phyloP scores from a whole-genome alignment of 2,329 filamentous ascomycete genomes.

The Colletotrichum tropicale region DNA sequence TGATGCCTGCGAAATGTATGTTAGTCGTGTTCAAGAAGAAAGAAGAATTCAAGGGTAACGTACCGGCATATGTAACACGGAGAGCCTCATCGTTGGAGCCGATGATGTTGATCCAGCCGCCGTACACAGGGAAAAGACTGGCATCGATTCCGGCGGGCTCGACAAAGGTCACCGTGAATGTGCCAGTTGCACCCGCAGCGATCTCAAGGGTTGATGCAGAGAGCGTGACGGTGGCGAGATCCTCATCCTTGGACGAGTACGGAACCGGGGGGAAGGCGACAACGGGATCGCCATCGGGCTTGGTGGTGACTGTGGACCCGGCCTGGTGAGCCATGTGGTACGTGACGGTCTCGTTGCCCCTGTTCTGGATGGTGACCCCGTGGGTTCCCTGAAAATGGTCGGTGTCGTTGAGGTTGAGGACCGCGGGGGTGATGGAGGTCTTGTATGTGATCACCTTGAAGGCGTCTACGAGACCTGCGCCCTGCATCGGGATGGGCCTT shows the following conservation, averaged over 20 bases:
- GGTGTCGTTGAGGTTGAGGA: conserved; percentile 68
- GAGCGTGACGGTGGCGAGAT: conserved; percentile 46
- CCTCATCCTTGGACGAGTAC: conserved; percentile 29
- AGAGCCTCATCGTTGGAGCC: conserved; percentile 27
- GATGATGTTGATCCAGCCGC: conserved; percentile 27
- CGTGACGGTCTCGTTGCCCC: conserved; percentile 47
- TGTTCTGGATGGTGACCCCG: conserved; percentile 61
- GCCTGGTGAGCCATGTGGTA: conserved; percentile 56
- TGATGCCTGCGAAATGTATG: conserved; percentile 23
- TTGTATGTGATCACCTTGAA: conserved; percentile 42
- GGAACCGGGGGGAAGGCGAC: conserved; percentile 45
- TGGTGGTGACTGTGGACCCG: conserved; percentile 58
- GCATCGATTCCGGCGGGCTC: conserved; percentile 25
- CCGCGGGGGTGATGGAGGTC: conserved; percentile 45
- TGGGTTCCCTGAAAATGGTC: conserved; percentile 53
- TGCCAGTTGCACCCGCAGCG: conserved; percentile 41
- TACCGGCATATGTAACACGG: conserved; percentile 25
- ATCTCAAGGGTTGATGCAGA: conserved; percentile 47
- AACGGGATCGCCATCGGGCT: conserved; percentile 30
- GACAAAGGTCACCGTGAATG: conserved; percentile 48
- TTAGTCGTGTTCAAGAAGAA: not conserved
- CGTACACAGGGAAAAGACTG: conserved; percentile 25
- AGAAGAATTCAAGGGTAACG: accelerated
- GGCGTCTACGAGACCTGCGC: conserved; percentile 63
- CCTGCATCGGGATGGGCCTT: conserved; percentile 26